Percentiles rank a stretch among this genome's conserved stretches.
These are phyloP conservation scores for Fragilariopsis cylindrus DNA, from an alignment of 108 stramenopile genomes.

Conservation along the genomic window DNA sequence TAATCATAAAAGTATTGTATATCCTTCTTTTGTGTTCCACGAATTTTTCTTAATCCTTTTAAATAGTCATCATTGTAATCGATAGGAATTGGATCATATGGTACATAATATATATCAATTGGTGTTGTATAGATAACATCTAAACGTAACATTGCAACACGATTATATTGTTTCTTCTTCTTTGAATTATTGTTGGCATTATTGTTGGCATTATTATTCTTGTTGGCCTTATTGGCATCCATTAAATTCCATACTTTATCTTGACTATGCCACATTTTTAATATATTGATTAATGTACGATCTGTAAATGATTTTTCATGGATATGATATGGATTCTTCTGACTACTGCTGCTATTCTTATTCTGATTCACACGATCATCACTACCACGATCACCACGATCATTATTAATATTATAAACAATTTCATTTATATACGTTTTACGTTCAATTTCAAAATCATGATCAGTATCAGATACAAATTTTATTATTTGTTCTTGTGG, in stretches of 20 bases:
- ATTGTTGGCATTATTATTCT: background rate
- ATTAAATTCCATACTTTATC: constrained; percentile 11
- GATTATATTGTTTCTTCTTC: constrained; percentile 9
- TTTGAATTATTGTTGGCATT: background rate
- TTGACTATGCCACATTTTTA: constrained; percentile 20
- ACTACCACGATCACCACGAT: no score
- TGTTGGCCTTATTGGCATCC: background rate
- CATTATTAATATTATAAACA: background rate
- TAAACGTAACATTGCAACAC: constrained; percentile 41
- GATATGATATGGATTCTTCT: constrained; percentile 7
- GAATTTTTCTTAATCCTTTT: background rate
- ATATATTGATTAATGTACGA: background rate
- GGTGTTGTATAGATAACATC: constrained; percentile 46
- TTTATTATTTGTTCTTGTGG: background rate
- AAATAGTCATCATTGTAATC: background rate
- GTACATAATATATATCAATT: constrained; percentile 23
- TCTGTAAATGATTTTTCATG: background rate
- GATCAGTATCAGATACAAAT: constrained; percentile 10
- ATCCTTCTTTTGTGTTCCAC: background rate
- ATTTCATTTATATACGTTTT: background rate
- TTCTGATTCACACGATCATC: background rate
- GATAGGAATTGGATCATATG: background rate
- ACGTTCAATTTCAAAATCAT: background rate
- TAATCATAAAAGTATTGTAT: background rate
- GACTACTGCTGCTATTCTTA: background rate